Conservation (phyloP, 345 rosid species). For the Arabis alpina region DNA sequence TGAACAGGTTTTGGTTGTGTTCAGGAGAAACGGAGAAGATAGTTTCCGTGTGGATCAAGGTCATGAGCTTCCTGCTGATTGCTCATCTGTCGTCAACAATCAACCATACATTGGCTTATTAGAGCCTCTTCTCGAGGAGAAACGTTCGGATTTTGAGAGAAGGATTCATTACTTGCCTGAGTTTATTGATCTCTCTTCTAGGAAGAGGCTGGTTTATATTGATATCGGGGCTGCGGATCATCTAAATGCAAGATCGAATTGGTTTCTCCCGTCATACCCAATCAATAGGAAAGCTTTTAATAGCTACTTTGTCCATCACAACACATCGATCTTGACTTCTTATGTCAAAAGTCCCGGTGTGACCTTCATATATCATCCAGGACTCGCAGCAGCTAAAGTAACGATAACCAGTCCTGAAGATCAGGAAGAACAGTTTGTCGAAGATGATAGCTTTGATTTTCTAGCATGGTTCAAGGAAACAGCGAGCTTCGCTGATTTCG, state of each 20-base stretch:
- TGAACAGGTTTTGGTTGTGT: conserved; percentile 67
- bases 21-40: conserved; percentile 57
- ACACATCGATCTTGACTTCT: conserved; percentile 71
- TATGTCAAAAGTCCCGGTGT: conserved; percentile 71
- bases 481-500: conserved; percentile 66
- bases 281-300: conserved; percentile 59
- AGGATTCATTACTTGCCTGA: conserved; percentile 64
- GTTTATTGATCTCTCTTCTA: conserved; percentile 54
- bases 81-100: conserved; percentile 56
- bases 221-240: conserved; percentile 73
- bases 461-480: conserved; percentile 83
- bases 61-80: conserved; percentile 55
- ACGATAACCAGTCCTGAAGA: conserved; percentile 40
- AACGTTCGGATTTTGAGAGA: conserved; percentile 48
- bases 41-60: conserved; percentile 51
- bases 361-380: conserved; percentile 82
- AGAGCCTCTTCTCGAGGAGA: conserved; percentile 67
- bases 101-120: conserved; percentile 51
- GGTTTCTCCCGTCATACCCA: conserved; percentile 77
- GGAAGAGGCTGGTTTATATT: conserved; percentile 62
- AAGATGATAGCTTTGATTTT: conserved; percentile 68
- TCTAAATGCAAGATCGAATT: conserved; percentile 49
- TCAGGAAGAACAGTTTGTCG: conserved; percentile 49
- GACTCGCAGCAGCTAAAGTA: conserved; percentile 49
- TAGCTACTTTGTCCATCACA: conserved; percentile 78